Percentiles rank a stretch among this genome's conserved stretches.
These are phyloP conservation scores for Inonotus hispidus DNA, from an alignment of 1,284 basidiomycete species.

Conservation along the genomic window DNA sequence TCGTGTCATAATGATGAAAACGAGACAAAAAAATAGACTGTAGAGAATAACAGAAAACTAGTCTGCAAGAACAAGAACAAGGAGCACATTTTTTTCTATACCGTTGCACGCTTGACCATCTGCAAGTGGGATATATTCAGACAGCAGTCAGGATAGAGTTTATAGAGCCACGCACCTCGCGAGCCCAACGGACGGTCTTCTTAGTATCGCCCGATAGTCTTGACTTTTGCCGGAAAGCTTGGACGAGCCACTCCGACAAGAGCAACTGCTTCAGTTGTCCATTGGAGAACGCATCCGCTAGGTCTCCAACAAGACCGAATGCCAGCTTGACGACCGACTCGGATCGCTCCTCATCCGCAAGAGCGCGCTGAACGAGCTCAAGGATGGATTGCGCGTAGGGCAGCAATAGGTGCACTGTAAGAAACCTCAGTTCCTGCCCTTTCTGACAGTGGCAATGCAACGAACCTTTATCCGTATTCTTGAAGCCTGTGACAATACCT, in stretches of 20 bases:
- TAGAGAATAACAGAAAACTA: constrained; percentile 17
- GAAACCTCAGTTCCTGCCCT: constrained; percentile 9
- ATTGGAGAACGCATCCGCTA: constrained; percentile 81
- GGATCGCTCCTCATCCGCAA: constrained; percentile 80
- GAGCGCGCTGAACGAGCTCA: constrained; percentile 75
- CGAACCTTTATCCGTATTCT: constrained; percentile 74
- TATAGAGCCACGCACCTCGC: constrained; percentile 52
- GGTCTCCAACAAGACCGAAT: constrained; percentile 87
- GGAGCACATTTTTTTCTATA: constrained; percentile 36
- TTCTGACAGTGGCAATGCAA: constrained; percentile 3
- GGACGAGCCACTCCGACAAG: constrained; percentile 77
- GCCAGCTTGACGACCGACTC: constrained; percentile 75
- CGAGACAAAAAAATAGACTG: constrained; percentile 21
- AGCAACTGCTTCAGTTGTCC: constrained; percentile 80
- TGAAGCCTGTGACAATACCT: constrained; percentile 88
- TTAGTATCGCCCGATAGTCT: constrained; percentile 67
- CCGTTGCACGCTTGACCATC: constrained; percentile 69
- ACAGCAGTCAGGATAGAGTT: constrained; percentile 3
- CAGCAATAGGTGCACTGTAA: constrained; percentile 58
- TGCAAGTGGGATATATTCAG: constrained; percentile 27
- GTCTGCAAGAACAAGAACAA: constrained; percentile 13
- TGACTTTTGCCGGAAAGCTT: constrained; percentile 67
- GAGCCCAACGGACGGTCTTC: constrained; percentile 78
- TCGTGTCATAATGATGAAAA: constrained; percentile 4
- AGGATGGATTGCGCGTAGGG: constrained; percentile 68